Evolutionary conservation across 2,329 filamentous ascomycete genomes (phyloP).

Genomic region (Penicillium sp.): DNA sequence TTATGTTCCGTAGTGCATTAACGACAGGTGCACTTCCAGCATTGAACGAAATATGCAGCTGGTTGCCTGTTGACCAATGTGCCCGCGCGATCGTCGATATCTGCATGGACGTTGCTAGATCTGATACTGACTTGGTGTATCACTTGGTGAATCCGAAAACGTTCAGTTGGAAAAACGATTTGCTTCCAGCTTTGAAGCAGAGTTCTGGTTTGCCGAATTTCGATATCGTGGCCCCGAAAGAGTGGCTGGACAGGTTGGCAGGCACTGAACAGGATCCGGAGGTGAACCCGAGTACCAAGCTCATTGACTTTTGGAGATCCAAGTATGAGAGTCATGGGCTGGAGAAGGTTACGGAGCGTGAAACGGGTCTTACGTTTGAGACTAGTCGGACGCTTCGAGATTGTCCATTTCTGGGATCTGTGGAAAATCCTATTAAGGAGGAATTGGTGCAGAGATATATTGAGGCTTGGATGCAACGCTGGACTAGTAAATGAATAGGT

Average conservation of each 20-base stretch:
- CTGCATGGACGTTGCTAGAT: conserved; percentile 23
- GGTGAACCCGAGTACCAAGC: conserved; percentile 50
- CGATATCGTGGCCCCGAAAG: conserved; percentile 27
- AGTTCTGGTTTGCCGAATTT: conserved; percentile 28
- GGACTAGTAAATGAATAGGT: conserved; percentile 7
- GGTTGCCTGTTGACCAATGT: conserved; percentile 44
- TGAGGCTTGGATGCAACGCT: conserved; percentile 16
- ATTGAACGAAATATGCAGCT: conserved; percentile 42
- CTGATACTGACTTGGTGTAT: conserved; percentile 37
- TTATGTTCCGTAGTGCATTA: conserved; percentile 48
- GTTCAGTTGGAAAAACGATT: conserved; percentile 35
- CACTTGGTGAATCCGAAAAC: conserved; percentile 50
- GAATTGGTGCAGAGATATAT: conserved; percentile 19
- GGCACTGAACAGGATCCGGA: conserved; percentile 46
- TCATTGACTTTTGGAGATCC: conserved; percentile 49
- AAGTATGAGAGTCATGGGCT: conserved; percentile 41
- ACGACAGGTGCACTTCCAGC: conserved; percentile 45
- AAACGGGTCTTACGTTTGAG: conserved; percentile 11
- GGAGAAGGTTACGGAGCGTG: neutral
- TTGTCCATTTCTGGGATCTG: conserved; percentile 12
- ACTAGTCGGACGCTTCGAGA: conserved; percentile 14
- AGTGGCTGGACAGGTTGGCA: conserved; percentile 36
- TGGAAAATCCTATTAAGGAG: conserved; percentile 13
- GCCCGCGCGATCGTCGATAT: conserved; percentile 33
- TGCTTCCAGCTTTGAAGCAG: conserved; percentile 31